These are phyloP conservation scores for Malus sieversii DNA, from an alignment of 306 rosid species.

Conservation along the genomic window DNA sequence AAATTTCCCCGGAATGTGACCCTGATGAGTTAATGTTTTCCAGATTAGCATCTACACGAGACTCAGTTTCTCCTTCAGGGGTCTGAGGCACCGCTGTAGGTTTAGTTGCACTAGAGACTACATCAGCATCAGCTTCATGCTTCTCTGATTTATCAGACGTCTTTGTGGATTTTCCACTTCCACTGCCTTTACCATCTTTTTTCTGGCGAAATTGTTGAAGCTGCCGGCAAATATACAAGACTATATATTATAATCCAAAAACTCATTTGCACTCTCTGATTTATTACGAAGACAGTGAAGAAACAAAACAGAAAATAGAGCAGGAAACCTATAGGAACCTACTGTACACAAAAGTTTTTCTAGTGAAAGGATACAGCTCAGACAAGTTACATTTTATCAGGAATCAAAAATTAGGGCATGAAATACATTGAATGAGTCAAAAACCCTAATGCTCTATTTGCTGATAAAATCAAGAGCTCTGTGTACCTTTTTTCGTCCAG, in stretches of 20 bases:
- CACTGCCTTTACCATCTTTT: conserved; percentile 72
- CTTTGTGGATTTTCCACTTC: conserved; percentile 65
- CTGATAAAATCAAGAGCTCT: not conserved
- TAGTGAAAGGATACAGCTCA: not conserved
- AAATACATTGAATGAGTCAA: not conserved
- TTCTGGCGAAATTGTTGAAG: conserved; percentile 90
- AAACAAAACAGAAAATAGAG: not conserved
- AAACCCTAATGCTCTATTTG: not conserved
- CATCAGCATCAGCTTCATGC: conserved; percentile 49
- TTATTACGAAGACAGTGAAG: not conserved
- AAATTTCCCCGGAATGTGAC: conserved; percentile 32
- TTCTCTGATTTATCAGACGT: conserved; percentile 40
- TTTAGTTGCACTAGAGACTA: conserved; percentile 21
- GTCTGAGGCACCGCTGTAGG: conserved; percentile 27
- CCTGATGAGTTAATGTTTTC: conserved; percentile 25
- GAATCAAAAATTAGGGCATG: not conserved
- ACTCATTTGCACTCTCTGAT: not conserved
- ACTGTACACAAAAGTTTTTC: not conserved
- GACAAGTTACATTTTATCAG: not conserved
- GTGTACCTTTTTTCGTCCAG: conserved; percentile 73
- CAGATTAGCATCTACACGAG: conserved; percentile 23
- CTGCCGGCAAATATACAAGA: conserved; percentile 33
- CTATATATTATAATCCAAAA: conserved; percentile 16
- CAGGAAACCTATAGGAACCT: not conserved
- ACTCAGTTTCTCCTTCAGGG: conserved; percentile 37